Evolutionary conservation across 805 yeast species (phyloP).

Genomic region (Candida saitoana): DNA sequence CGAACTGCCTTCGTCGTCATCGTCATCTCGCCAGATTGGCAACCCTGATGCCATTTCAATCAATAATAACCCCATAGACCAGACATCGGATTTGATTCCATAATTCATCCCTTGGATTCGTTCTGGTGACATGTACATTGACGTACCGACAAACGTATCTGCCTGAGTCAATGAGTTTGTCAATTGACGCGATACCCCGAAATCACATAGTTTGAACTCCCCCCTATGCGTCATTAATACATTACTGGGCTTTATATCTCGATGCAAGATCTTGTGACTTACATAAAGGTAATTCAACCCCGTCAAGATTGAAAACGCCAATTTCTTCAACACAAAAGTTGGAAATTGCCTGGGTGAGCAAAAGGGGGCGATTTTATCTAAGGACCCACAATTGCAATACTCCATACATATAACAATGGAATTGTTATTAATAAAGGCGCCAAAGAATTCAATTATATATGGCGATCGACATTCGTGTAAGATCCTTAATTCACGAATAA

Average conservation of each 20-base stretch:
- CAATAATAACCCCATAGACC: constrained; percentile 92
- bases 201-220: constrained; percentile 87
- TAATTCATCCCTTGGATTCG: constrained; percentile 92
- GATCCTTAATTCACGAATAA: constrained; percentile 81
- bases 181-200: constrained; percentile 91
- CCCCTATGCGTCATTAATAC: constrained; percentile 85
- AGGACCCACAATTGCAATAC: constrained; percentile 90
- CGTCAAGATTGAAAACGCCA: constrained; percentile 69
- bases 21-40: constrained; percentile 68
- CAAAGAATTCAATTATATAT: constrained; percentile 84
- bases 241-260: constrained; percentile 95
- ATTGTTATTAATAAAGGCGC: constrained; percentile 69
- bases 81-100: constrained; percentile 92
- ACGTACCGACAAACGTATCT: constrained; percentile 96
- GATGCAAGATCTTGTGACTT: constrained; percentile 82
- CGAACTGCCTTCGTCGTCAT: constrained; percentile 11
- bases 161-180: constrained; percentile 83
- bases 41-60: constrained; percentile 84
- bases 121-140: constrained; percentile 96
- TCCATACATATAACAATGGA: constrained; percentile 93
- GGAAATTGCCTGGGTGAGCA: constrained; percentile 39
- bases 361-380: constrained; percentile 72
- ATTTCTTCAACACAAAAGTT: constrained; percentile 64
- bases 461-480: constrained; percentile 86
- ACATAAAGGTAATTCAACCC: constrained; percentile 82